Base-by-base conservation (phyloP, 2,329 filamentous ascomycete species). In the Penicillium janthinellum region DNA sequence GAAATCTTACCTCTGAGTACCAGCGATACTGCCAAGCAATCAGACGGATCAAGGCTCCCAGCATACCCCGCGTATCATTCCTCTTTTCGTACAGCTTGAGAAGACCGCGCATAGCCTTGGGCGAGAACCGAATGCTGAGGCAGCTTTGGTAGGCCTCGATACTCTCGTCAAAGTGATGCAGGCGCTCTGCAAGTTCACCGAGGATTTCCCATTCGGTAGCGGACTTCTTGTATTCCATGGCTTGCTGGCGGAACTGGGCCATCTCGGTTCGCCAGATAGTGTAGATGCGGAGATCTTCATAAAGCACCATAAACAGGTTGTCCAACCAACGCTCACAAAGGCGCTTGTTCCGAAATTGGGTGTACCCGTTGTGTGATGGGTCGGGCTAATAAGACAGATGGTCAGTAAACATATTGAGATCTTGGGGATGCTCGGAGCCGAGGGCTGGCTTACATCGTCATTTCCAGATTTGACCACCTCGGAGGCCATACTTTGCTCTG, bases 181-280 rank as follows among this genome's bases (percentile, higher is more conserved):
- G 84, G 49, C 95, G 89, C 75, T 96, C 92, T 0, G 95, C 95
- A 15, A 99, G 84, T 59, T 93, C 90, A 42, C 95, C 95, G 0
- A 99, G 85, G 54, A 99, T 97, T 77, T 99, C 95, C 95, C 95
- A 99, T 75, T 99, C 95, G 67, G 96, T 92, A 1, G 94, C 90
- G 0, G 90, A 95, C 79, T 98, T 99, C 79, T 95, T 95, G 81
- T 98, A 99, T 66, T 96, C 89, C 76, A 96, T 88, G 63, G 94
- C 90, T 76, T 98, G 94, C 56, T 94, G 91, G 22, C 91, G 89
- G 74, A 93, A 97, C 75, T 98, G 94, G 0, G 92, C 91, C 87
- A 98, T 95, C 75, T 99, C 95, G 0, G 95, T 98, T 58, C 95
- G 89, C 95, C 95, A 99, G 76, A 99, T 99, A 12, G 95, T 99